Base-by-base conservation (phyloP, 768 basidiomycete species). In the Pleurotus eryngii region DNA sequence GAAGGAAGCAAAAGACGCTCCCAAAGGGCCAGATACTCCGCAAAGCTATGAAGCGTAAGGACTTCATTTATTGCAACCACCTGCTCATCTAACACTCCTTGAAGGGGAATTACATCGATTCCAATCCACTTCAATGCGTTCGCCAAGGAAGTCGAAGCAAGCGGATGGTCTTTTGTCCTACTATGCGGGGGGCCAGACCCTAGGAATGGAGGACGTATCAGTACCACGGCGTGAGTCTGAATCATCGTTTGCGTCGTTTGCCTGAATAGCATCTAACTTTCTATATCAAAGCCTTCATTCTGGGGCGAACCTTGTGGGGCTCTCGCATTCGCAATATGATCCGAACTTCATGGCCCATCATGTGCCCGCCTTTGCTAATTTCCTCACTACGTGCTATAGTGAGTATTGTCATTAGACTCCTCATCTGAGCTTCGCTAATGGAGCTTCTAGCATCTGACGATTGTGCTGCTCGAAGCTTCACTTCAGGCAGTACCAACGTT, bases 161-260 rank as follows among this genome's bases (percentile, higher is more conserved):
- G 14, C 40, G 40, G 40, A 18, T 42, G 40, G 40, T 42, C 40
- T 14, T 42, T 42, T 18, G 18, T 18, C 18, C 40, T 42, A 14
- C 40, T 42, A 15, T 14, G 15, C 18, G 40, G 40, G 18, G 40
- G 40, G 18, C 40, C 40, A 42, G 40, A 42, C 18, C 40, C 40
- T 42, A 75, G 57, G 86, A 86, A 65, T 86, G 85, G 85, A 83
- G 84, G 0, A 73, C 76, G n/a, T 82, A 77, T 61, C 84, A 85
- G 66, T 56, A 57, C 0, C 84, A 82, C 3, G 81, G 81, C 0
- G 78, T 73, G 1, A 42, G 40, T 42, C 40, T 5, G 14, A 15
- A 42, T 5, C 18, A 42, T 42, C 18, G 15, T 42, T 18, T 42
- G 18, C 15, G 20, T 20, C 20, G 20, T 20, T 20, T 20, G 20